Evolutionary conservation across 2,329 filamentous ascomycete species (phyloP).

Genomic region (Monilinia aucupariae): DNA sequence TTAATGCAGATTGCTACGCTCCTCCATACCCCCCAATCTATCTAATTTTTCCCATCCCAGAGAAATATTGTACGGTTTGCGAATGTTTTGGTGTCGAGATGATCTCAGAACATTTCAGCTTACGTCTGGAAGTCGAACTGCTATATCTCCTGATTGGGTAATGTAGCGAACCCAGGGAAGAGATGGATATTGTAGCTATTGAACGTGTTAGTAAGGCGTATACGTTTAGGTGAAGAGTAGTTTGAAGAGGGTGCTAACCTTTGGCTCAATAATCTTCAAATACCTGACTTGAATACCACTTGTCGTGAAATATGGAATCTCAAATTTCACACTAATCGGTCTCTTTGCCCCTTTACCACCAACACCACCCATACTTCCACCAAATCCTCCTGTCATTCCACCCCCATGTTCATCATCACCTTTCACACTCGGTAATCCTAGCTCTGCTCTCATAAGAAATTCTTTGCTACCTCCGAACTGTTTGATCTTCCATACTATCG

Average conservation of each 20-base stretch:
- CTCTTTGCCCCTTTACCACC: slow-evolving; percentile 83
- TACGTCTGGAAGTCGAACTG: slow-evolving; percentile 80
- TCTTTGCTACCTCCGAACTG: slow-evolving; percentile 98
- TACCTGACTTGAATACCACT: slow-evolving; percentile 98
- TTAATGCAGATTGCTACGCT: slow-evolving; percentile 10
- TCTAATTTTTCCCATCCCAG: slow-evolving; percentile 7
- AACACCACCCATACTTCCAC: slow-evolving; percentile 91
- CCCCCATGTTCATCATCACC: slow-evolving; percentile 94
- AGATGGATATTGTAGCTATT: slow-evolving; percentile 91
- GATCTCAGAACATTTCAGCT: not conserved
- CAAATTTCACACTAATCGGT: slow-evolving; percentile 98
- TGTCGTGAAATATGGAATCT: slow-evolving; percentile 99
- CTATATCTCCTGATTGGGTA: slow-evolving; percentile 95
- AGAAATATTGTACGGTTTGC: not conserved
- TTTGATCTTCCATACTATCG: slow-evolving; percentile 99
- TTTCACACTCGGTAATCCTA: slow-evolving; percentile 87
- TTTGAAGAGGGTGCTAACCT: slow-evolving; percentile 55
- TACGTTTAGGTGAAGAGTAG: not conserved
- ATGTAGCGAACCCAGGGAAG: slow-evolving; percentile 98
- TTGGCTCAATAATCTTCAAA: slow-evolving; percentile 98
- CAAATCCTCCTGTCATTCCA: slow-evolving; percentile 96
- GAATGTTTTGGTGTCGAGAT: not conserved
- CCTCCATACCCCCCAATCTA: slow-evolving; percentile 11
- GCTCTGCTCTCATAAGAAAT: slow-evolving; percentile 95
- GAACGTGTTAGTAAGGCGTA: slow-evolving; percentile 10